Conservation (phyloP, 768 basidiomycete genomes). For the Tephrocybe sp. region DNA sequence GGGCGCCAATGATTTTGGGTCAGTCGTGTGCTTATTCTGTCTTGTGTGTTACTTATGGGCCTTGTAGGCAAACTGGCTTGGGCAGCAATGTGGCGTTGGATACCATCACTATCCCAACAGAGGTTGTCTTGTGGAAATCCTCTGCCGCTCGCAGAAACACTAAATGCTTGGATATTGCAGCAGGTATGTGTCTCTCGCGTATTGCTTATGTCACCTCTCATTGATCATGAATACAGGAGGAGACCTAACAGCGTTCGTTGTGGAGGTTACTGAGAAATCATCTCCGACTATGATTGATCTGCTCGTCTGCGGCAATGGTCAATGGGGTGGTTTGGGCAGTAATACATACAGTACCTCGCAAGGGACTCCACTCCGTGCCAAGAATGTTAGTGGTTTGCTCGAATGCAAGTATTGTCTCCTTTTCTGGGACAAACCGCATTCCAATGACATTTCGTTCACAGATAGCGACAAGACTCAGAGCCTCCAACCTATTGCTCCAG, state of each 20-base stretch:
- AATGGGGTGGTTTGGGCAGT: constrained; percentile 77
- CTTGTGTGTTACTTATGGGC: not conserved
- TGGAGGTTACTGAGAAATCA: constrained; percentile 42
- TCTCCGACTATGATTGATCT: constrained; percentile 37
- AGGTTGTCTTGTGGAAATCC: constrained; percentile 69
- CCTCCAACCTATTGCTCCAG: constrained; percentile 63
- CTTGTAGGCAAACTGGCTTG: constrained; percentile 73
- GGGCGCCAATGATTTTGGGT: constrained; percentile 90
- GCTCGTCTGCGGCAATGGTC: constrained; percentile 80
- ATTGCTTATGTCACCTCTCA: not conserved
- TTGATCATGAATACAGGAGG: constrained; percentile 45
- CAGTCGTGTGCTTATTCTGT: constrained; percentile 15
- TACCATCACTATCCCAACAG: constrained; percentile 78
- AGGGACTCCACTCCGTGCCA: constrained; percentile 67
- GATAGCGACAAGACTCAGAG: constrained; percentile 61
- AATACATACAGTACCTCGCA: constrained; percentile 68
- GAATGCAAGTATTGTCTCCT: constrained; percentile 63
- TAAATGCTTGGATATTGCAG: constrained; percentile 61
- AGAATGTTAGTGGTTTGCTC: constrained; percentile 76
- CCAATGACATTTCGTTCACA: constrained; percentile 25
- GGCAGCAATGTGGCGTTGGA: constrained; percentile 61
- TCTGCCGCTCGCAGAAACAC: constrained; percentile 47
- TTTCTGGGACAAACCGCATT: not conserved
- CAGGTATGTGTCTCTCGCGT: constrained; percentile 41
- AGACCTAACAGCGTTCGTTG: constrained; percentile 74